Evolutionary conservation across 805 yeast species (phyloP).

Genomic region (Metschnikowia sp.): DNA sequence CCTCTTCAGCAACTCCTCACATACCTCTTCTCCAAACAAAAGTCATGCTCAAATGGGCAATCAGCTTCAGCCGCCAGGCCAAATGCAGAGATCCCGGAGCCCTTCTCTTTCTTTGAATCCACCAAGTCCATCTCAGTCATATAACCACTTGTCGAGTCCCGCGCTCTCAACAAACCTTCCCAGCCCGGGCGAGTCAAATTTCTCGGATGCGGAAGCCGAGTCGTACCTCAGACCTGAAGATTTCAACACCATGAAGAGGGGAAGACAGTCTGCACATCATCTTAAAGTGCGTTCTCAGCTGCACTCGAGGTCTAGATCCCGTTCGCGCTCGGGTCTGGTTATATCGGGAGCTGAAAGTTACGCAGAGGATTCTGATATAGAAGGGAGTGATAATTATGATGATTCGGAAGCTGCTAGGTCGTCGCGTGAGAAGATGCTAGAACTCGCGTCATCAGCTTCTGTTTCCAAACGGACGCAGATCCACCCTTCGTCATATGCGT

Average conservation of each 20-base stretch:
- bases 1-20: conserved; percentile 49
- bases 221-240: conserved; percentile 34
- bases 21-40: conserved; percentile 29
- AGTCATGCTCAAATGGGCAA: conserved; percentile 27
- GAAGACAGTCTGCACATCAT: conserved; percentile 35
- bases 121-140: conserved; percentile 7
- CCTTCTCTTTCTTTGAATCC: conserved; percentile 5
- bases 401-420: conserved; percentile 17
- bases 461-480: conserved; percentile 58
- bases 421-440: conserved; percentile 57
- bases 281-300: conserved; percentile 10
- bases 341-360: not conserved
- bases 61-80: conserved; percentile 8
- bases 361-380: conserved; percentile 20
- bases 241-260: conserved; percentile 38
- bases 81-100: not conserved
- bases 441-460: conserved; percentile 57
- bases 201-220: conserved; percentile 13
- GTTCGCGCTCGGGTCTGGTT: conserved; percentile 15
- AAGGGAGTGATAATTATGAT: conserved; percentile 12
- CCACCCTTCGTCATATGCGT: conserved; percentile 71
- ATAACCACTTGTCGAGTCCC: conserved; percentile 6
- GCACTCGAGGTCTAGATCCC: conserved; percentile 28
- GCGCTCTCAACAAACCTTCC: conserved; percentile 4
- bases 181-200: conserved; percentile 14